phyloP scores from a whole-genome alignment of 768 basidiomycete species.

The Termitomyces sp. region DNA sequence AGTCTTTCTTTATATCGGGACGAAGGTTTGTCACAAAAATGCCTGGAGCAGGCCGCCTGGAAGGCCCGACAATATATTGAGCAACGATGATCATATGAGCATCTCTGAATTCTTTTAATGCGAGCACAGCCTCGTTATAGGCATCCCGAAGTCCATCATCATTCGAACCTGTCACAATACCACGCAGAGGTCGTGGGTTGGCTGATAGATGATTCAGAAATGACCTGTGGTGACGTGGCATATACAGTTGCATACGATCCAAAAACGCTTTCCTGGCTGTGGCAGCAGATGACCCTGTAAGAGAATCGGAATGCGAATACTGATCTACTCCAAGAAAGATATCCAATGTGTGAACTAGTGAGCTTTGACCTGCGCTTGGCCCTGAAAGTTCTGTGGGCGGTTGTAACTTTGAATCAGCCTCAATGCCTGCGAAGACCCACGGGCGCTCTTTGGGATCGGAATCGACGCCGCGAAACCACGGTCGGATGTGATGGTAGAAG shows the following conservation, averaged over 20 bases:
- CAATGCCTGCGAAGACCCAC: slow-evolving; percentile 57
- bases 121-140: slow-evolving; percentile 63
- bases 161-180: slow-evolving; percentile 38
- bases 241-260: slow-evolving; percentile 74
- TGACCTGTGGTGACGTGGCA: slow-evolving; percentile 76
- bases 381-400: slow-evolving; percentile 63
- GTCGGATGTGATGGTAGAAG: slow-evolving; percentile 73
- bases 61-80: slow-evolving; percentile 74
- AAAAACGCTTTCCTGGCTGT: slow-evolving; percentile 46
- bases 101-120: slow-evolving; percentile 74
- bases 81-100: slow-evolving; percentile 76
- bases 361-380: slow-evolving; percentile 82
- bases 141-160: slow-evolving; percentile 38
- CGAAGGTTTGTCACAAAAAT: slow-evolving; percentile 16
- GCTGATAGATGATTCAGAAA: slow-evolving; percentile 66
- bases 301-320: slow-evolving; percentile 24
- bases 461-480: slow-evolving; percentile 82
- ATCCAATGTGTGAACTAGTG: slow-evolving; percentile 71
- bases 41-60: slow-evolving; percentile 31
- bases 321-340: slow-evolving; percentile 71
- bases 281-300: slow-evolving; percentile 21
- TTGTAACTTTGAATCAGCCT: slow-evolving; percentile 34
- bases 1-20: slow-evolving; percentile 7
- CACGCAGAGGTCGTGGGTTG: slow-evolving; percentile 59
- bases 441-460: slow-evolving; percentile 36